Evolutionary conservation across 768 basidiomycete species (phyloP), one percentile per base, ranked within the genome.

Genomic region (Hypholoma fasciculare): DNA sequence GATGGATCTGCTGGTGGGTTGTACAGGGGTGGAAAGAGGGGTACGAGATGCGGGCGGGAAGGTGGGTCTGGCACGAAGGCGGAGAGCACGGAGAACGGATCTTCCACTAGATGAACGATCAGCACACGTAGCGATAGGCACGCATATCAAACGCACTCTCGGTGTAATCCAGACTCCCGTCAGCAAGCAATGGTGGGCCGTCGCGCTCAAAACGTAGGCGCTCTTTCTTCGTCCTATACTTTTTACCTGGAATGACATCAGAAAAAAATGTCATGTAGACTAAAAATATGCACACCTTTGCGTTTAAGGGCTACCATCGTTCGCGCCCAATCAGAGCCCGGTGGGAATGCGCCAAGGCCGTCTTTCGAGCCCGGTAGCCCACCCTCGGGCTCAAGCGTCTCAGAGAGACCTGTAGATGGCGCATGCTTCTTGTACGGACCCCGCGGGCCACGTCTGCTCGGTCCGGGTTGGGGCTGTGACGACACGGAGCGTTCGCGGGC

Each of bases 161-260:
- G 23, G 78, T 63, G 63, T 90, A 91, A 70, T 90, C 85, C 34
- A 92, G 73, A 69, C 90, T 92, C n/a, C 90, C 90, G 66, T 93
- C 90, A n/a, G 82, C 67, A 6, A 76, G 76, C 20, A 80, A 78
- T 0, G 90, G 91, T 16, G 87, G 88, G 0, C 90, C 90, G 59
- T 86, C 84, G 59, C 83, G 87, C 65, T 92, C 91, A 46, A 92
- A 79, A n/a, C 88, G 78, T 57, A 91, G 63, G 9, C 90, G 79
- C 62, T 93, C 90, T 64, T 88, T 92, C 76, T 93, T 93, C 1
- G 90, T 92, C 55, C 82, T 83, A 66, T 92, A 91, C 12, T 84
- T 81, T 64, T 91, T 92, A 17, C 89, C 90, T 90, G 57, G 3
- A 51, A 40, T 17, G 52, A 14, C 4, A 46, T 23, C 6, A 56